phyloP scores from a whole-genome alignment of 164 flowering plant genomes.

The Amborella trichopoda region DNA sequence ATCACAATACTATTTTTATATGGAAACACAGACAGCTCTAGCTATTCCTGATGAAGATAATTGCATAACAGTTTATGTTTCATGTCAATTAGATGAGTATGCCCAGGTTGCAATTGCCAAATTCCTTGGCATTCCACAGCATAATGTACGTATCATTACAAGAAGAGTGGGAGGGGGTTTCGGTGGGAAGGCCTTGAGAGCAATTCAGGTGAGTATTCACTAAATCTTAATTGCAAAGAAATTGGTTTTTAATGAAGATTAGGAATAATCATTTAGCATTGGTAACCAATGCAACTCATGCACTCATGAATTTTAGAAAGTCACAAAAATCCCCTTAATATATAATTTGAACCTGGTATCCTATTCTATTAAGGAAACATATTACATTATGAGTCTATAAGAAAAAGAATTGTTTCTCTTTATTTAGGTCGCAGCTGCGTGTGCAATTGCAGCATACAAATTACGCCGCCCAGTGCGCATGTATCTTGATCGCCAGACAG shows the following conservation, averaged over 20 bases:
- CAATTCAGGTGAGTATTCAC: slow-evolving; percentile 53
- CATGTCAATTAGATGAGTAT: slow-evolving; percentile 57
- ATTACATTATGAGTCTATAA: too few relatives aligned
- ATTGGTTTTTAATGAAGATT: too few relatives aligned
- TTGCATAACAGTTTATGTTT: slow-evolving; percentile 70
- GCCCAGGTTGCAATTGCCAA: slow-evolving; percentile 39
- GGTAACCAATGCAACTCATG: too few relatives aligned
- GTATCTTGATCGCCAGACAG: slow-evolving; percentile 70
- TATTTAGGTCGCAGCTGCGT: slow-evolving; percentile 72
- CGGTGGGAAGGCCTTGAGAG: slow-evolving; percentile 73
- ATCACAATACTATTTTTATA: slow-evolving; percentile 79
- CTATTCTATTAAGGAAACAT: too few relatives aligned
- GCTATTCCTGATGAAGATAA: slow-evolving; percentile 94
- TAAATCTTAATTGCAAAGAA: not conserved
- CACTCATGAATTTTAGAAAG: too few relatives aligned
- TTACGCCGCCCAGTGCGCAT: slow-evolving; percentile 58
- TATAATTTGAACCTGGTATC: too few relatives aligned
- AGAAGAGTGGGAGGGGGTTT: slow-evolving; percentile 97
- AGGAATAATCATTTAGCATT: too few relatives aligned
- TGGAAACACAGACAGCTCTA: slow-evolving; percentile 91
- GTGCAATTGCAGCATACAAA: slow-evolving; percentile 83
- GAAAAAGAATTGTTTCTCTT: too few relatives aligned
- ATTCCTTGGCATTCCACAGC: slow-evolving; percentile 76
- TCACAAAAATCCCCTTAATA: too few relatives aligned
- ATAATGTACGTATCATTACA: slow-evolving; percentile 76